Percentiles rank a stretch among this genome's conserved stretches.
These are phyloP conservation scores for Detonula confervacea DNA, from an alignment of 352 stramenopile species.

Conservation along the genomic window DNA sequence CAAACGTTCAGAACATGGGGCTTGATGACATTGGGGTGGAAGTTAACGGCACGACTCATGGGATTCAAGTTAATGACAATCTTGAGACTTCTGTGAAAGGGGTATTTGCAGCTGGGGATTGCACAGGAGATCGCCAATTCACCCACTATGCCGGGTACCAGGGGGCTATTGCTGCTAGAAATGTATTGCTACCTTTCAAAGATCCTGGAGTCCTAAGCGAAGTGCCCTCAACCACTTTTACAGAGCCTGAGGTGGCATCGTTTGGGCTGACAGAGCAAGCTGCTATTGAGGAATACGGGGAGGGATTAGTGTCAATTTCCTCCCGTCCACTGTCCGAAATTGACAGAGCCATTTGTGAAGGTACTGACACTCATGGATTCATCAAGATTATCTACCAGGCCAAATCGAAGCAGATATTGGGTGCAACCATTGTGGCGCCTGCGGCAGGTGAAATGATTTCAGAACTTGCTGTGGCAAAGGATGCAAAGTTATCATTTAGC, in stretches of 20 bases:
- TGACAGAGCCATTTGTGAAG: conserved; percentile 63
- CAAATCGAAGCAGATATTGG: conserved; percentile 57
- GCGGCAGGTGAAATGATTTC: conserved; percentile 69
- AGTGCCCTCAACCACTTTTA: conserved; percentile 65
- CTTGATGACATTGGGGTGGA: conserved; percentile 62
- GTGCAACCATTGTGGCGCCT: conserved; percentile 67
- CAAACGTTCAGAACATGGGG: conserved; percentile 53
- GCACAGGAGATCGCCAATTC: conserved; percentile 69
- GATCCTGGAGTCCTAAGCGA: conserved; percentile 54
- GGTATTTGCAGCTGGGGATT: conserved; percentile 73
- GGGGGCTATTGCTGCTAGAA: conserved; percentile 72
- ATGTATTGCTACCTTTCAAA: conserved; percentile 67
- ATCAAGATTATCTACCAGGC: conserved; percentile 66
- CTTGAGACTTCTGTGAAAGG: conserved; percentile 58
- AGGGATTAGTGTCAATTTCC: conserved; percentile 44
- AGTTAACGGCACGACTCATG: conserved; percentile 40
- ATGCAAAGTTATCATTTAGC: conserved; percentile 51
- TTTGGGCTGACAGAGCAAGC: conserved; percentile 62
- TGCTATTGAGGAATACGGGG: conserved; percentile 57
- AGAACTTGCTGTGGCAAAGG: conserved; percentile 60
- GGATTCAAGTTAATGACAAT: conserved; percentile 60
- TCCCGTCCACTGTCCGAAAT: conserved; percentile 39
- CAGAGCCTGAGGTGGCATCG: conserved; percentile 67
- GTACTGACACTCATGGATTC: conserved; percentile 50
- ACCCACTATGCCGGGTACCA: conserved; percentile 74